Evolutionary conservation across 1,139 yeast genomes (phyloP).

Genomic region (Candida anutae): DNA sequence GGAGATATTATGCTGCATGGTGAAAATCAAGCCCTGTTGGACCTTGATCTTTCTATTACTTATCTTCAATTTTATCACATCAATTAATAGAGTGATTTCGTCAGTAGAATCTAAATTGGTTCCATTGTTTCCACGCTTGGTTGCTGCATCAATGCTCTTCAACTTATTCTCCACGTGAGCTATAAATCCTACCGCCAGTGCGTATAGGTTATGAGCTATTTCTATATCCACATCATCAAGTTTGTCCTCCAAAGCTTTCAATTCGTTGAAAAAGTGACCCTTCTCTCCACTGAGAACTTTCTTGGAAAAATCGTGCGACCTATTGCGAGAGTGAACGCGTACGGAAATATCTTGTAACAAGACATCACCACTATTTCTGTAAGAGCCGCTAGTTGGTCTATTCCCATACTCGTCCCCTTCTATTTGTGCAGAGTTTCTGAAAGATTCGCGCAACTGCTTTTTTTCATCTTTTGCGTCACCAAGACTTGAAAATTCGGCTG

Average conservation of each 20-base stretch:
- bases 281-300: constrained; percentile 10
- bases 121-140: constrained; percentile 5
- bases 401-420: constrained; percentile 22
- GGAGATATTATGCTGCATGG: constrained; percentile 28
- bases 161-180: constrained; percentile 34
- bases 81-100: constrained; percentile 30
- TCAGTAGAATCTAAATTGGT: constrained; percentile 10
- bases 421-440: constrained; percentile 28
- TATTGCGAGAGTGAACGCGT: constrained; percentile 47
- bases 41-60: constrained; percentile 28
- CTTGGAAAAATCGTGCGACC: constrained; percentile 37
- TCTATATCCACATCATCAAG: constrained; percentile 62
- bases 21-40: constrained; percentile 31
- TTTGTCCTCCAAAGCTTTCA: constrained; percentile 51
- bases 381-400: constrained; percentile 19
- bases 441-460: constrained; percentile 32
- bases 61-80: constrained; percentile 33
- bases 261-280: constrained; percentile 29
- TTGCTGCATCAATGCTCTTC: constrained; percentile 10
- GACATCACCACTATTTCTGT: constrained; percentile 31
- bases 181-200: constrained; percentile 47
- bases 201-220: constrained; percentile 53
- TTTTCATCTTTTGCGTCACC: constrained; percentile 24
- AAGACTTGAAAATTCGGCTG: constrained; percentile 1
- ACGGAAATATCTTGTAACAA: constrained; percentile 47